Percentiles rank a stretch among this genome's conserved stretches.
Conservation (phyloP, 2,329 filamentous ascomycete species). For the Tricladium varicosporioides region DNA sequence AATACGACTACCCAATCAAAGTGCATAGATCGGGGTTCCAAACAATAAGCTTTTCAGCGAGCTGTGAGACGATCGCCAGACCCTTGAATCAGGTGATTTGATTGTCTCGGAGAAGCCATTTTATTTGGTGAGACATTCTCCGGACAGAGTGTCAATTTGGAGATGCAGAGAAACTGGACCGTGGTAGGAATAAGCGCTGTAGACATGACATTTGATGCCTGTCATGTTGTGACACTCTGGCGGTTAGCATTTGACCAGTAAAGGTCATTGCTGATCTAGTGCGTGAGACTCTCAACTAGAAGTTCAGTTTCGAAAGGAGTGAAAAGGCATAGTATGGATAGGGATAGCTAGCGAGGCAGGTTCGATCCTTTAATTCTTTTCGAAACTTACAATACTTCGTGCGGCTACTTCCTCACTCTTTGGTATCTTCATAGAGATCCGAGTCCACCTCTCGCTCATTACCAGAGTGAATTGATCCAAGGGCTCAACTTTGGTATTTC, state of each 20-base stretch:
- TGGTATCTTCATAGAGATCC: neutral
- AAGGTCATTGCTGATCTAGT: too few relatives aligned
- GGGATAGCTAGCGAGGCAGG: too few relatives aligned
- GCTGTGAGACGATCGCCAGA: neutral
- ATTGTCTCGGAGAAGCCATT: neutral
- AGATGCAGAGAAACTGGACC: too few relatives aligned
- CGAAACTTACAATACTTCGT: neutral
- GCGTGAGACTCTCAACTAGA: too few relatives aligned
- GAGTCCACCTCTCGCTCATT: conserved; percentile 5
- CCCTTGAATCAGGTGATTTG: conserved; percentile 6
- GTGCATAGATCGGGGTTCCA: neutral
- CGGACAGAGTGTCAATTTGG: too few relatives aligned
- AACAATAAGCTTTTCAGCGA: conserved; percentile 20
- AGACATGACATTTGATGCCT: too few relatives aligned
- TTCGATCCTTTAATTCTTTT: conserved; percentile 1
- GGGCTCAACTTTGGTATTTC: conserved; percentile 9
- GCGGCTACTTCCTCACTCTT: too few relatives aligned
- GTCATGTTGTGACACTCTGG: too few relatives aligned
- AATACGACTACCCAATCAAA: conserved; percentile 12
- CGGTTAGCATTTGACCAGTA: too few relatives aligned
- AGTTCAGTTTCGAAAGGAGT: too few relatives aligned
- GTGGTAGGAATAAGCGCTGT: too few relatives aligned
- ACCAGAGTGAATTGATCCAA: conserved; percentile 5
- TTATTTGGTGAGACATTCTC: neutral
- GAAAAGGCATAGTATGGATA: too few relatives aligned